Base-by-base conservation (phyloP, 1,139 yeast genomes). In the Saccharomycopsis hybrid region DNA sequence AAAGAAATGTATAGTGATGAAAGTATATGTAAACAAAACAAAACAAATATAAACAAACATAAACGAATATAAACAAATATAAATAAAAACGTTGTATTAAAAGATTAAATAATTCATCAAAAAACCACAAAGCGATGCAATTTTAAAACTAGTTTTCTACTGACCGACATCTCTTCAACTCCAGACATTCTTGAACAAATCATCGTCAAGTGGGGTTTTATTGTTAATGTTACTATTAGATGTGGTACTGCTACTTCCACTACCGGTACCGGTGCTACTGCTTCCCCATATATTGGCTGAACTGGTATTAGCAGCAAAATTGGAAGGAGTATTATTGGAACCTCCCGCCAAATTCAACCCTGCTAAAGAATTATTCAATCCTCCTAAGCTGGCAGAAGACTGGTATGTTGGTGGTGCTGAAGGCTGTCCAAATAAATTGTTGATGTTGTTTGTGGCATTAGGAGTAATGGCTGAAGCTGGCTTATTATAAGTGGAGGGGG, bases 181-280 rank as follows among this genome's bases (percentile, higher is more conserved):
- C 92, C 90, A 84, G 4, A 84, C 90, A 61, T 80, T 80, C 49
- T 76, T 76, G 62, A 81, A 81, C 40, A 80, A 67, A 56, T 84
- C 90, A 55, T 83, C 88, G 53, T 78, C 84, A 41, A 74, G 63
- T 56, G 25, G 57, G 25, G 13, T 35, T 11, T 43, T 43, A 13
- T 37, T 35, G 32, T 28, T 43, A 4, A n/a, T 50, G 9, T 58
- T 45, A 4, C 59, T 31, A 18, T 59, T 48, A 51, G 9, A 25
- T 18, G 18, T 18, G 18, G 18, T 18, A 18, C 37, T 46, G 42
- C 18, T 44, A 28, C 37, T 11, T 31, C 37, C 24, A 30, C 31
- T 36, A 13, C 44, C 43, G 5, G 47, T 27, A 24, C 40, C 30
- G 42, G 30, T 41, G 24, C 31, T 38, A 18, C 18, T 18, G 18